These are phyloP conservation scores for Fraxinus greggii DNA, from an alignment of 305 asterid species.

Conservation along the genomic window DNA sequence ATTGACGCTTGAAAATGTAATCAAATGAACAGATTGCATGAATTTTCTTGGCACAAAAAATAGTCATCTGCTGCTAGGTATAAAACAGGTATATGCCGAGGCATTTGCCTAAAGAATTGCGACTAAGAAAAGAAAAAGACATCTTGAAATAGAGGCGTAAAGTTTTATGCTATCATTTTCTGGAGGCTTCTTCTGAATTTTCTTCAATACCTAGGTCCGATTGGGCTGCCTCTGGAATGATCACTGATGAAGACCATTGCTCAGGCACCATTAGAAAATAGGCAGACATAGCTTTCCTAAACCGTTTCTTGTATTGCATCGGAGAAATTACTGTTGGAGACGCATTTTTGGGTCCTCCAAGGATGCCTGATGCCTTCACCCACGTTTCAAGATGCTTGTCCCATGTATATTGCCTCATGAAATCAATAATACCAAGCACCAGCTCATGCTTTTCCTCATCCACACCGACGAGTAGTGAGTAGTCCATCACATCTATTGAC, in stretches of 20 bases:
- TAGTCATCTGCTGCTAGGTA: constrained; percentile 22
- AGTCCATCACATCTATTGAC: constrained; percentile 89
- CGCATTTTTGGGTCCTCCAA: constrained; percentile 72
- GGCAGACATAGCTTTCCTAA: constrained; percentile 87
- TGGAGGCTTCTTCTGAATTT: constrained; percentile 22
- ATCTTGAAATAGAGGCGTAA: constrained; percentile 5
- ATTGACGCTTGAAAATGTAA: background rate
- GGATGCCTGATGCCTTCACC: constrained; percentile 85
- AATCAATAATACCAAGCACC: constrained; percentile 81
- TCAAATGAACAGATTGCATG: background rate
- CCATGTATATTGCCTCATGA: constrained; percentile 92
- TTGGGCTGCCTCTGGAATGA: constrained; percentile 31
- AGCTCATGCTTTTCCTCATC: constrained; percentile 77
- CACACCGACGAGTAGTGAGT: constrained; percentile 75
- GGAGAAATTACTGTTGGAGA: constrained; percentile 83
- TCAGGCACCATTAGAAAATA: constrained; percentile 87
- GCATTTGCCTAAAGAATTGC: constrained; percentile 13
- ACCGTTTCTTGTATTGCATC: constrained; percentile 69
- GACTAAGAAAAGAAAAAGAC: background rate
- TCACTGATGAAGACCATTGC: constrained; percentile 55
- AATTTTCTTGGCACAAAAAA: constrained; percentile 3
- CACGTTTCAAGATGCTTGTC: constrained; percentile 89
- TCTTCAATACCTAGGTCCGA: constrained; percentile 40
- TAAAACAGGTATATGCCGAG: constrained; percentile 15
- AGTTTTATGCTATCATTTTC: background rate